phyloP scores from a whole-genome alignment of 176 grass and related monocot genomes.

The Eleusine coracana region DNA sequence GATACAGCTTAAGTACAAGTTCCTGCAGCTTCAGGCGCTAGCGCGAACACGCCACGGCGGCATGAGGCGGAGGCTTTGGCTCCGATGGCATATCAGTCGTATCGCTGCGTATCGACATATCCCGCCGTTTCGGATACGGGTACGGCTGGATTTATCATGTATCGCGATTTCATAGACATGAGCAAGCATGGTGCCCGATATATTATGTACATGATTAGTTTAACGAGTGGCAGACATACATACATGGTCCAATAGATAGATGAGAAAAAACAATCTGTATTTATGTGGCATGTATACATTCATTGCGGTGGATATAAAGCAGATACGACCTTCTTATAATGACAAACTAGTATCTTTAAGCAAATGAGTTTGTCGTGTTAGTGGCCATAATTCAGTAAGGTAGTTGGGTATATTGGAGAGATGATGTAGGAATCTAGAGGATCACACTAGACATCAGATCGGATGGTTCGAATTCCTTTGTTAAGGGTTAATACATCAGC shows the following conservation, averaged over 20 bases:
- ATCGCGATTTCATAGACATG: no score
- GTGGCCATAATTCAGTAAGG: not conserved
- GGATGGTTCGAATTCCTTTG: not conserved
- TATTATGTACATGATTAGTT: not conserved
- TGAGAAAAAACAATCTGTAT: not conserved
- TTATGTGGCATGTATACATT: not conserved
- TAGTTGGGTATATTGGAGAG: not conserved
- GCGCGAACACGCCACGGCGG: no score
- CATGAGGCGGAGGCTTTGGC: no score
- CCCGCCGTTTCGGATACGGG: no score
- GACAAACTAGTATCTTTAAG: not conserved
- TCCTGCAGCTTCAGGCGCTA: no score
- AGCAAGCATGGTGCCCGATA: slow-evolving; percentile 1
- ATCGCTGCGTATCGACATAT: no score
- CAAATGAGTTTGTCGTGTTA: not conserved
- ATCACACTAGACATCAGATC: not conserved
- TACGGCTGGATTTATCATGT: no score
- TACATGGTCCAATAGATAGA: not conserved
- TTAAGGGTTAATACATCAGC: not conserved
- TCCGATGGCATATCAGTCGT: no score
- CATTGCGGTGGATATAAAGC: not conserved
- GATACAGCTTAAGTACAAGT: no score
- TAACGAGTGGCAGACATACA: not conserved
- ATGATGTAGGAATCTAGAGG: not conserved
- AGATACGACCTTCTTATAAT: not conserved